Base-by-base conservation (phyloP, 805 yeast genomes). In the Ogataea corticis region DNA sequence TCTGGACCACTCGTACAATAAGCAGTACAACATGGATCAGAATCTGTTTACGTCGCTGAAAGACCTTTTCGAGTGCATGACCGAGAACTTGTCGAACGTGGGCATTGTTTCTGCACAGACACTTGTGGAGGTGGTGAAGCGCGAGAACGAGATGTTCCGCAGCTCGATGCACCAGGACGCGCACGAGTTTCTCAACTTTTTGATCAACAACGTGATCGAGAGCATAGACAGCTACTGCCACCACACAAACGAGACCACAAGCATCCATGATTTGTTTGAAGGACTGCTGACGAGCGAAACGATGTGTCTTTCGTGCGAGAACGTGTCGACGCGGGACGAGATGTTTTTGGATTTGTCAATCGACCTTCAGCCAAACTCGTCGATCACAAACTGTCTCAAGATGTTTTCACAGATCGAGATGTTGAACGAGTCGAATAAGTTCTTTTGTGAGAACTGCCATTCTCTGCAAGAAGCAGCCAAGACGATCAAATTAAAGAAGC, bases 131-230 rank as follows among this genome's bases (percentile, higher is more conserved):
- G 83, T 84, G 42, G 70, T 92, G 44, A 92, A 89, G 63, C 77
- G 77, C 45, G 91, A 87, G 53, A 94, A 92, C 62, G 87, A 83
- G 55, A 70, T 92, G 57, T 94, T 94, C 65, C 73, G 96, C 50
- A 84, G 89, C 46, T 82, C 87, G 34, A 91, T 90, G 96, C 99
- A 94, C 63, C 99, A 94, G 62, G 99, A 94, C 71, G 97, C 98
- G 4, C 99, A 94, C 66, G 99, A 94, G 67, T 94, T 94, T 65
- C 75, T 91, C 61, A 92, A 91, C 63, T 91, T 87, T 59, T 63
- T 91, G 54, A 71, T 94, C 42, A 94, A 94, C 65, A 78, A 70
- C 54, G 72, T 73, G 15, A 69, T 77, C 12, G 90, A 87, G 51
- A 74, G 85, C 14, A 66, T 75, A 21, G 76, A 72, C 36, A 46